Evolutionary conservation across 805 yeast genomes (phyloP).

Genomic region (Debaryomyces maramus): DNA sequence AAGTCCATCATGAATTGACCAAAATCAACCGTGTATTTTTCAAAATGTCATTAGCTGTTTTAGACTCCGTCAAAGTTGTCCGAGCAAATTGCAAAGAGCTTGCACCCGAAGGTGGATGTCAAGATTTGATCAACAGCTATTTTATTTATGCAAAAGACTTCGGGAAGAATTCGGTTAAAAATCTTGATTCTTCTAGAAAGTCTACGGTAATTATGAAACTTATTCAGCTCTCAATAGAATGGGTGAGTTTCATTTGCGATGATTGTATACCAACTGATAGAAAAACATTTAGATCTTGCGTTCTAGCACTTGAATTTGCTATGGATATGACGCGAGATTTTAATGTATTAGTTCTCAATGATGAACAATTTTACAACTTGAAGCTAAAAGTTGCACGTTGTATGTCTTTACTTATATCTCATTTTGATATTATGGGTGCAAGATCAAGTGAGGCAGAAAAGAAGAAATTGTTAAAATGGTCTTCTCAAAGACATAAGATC

Average conservation of each 20-base stretch:
- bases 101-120: constrained; percentile 54
- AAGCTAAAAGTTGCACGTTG: constrained; percentile 89
- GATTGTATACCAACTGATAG: constrained; percentile 92
- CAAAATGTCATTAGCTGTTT: constrained; percentile 62
- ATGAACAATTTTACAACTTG: constrained; percentile 69
- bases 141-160: constrained; percentile 80
- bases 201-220: constrained; percentile 69
- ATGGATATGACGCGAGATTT: constrained; percentile 92
- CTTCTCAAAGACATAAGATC: constrained; percentile 53
- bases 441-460: constrained; percentile 73
- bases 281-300: constrained; percentile 94
- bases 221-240: constrained; percentile 75
- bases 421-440: constrained; percentile 98
- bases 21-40: constrained; percentile 66
- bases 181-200: constrained; percentile 63
- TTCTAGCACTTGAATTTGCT: constrained; percentile 90
- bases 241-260: constrained; percentile 92
- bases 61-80: constrained; percentile 58
- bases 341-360: constrained; percentile 77
- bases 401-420: constrained; percentile 89
- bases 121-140: constrained; percentile 71
- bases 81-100: constrained; percentile 55
- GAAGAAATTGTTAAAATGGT: constrained; percentile 54
- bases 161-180: constrained; percentile 68
- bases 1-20: constrained; percentile 71